Evolutionary conservation across 2,329 filamentous ascomycete genomes (phyloP), one percentile per base, ranked within the genome.

Genomic region (Fusarium bactridioides): DNA sequence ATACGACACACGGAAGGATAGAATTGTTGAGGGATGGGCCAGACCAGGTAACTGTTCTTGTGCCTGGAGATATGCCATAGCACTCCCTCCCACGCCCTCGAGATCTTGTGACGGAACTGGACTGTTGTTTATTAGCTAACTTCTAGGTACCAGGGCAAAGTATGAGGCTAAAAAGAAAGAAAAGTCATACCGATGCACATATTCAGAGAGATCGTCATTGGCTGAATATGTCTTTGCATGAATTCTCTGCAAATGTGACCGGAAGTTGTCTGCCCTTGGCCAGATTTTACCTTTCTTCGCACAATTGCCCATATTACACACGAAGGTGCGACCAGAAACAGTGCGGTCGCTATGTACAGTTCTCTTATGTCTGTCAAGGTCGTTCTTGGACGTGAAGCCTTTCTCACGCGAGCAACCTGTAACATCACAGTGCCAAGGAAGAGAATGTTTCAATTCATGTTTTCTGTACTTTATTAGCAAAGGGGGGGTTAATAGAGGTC

Each of bases 251-350:
- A 97, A 86, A 78, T 98, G 95, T 40, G 92, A 90, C 68, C 91
- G 91, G 80, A 97, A 97, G 77, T 98, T 98, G 80, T 98, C 95
- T 56, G 91, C 85, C 27, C 95, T 89, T 2, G 92, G 92, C 93
- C 93, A 97, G 40, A 86, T 83, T 79, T 97, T 97, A 3, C 57
- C 59, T 44, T 76, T 79, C 11, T 67, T 64, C 10, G 65, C 68
- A 50, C 79, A 80, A 21, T 64, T 50, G 1, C 65, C 77, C 47
- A 78, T 64, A 13, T 40, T 68, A 51, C 79, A 82, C 18, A 79
- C 45, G 13, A 77, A 81, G 5, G 65, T 54, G 41, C 73, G 73
- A 4, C 71, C 76, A 25, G 73, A 64, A 8, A 69, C 70, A 12
- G 67, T 59, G 15, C 83, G 69, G 85, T 90, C 65, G 81, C 83